Percentiles rank a stretch among this genome's conserved stretches.
Evolutionary conservation across 345 rosid genomes (phyloP).

Genomic region (Fremontodendron californicum): DNA sequence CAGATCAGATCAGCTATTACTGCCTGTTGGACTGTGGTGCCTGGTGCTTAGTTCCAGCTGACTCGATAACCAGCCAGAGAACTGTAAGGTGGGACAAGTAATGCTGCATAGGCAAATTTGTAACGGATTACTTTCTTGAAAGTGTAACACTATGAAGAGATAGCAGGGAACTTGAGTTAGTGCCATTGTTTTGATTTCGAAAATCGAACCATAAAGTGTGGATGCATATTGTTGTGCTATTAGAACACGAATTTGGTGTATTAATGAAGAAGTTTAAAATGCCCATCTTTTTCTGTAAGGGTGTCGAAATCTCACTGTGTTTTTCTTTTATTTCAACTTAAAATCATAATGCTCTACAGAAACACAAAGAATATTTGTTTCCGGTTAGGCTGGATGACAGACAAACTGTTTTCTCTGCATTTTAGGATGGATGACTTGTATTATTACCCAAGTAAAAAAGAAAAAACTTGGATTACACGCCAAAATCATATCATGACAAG

Average conservation of each 20-base stretch:
- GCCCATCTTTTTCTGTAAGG: not conserved
- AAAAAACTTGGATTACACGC: not conserved
- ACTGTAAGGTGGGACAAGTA: not conserved
- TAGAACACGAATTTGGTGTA: constrained; percentile 13
- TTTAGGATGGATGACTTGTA: not conserved
- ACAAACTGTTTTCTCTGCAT: not conserved
- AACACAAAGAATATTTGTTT: not conserved
- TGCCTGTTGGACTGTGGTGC: not conserved
- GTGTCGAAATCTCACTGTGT: not conserved
- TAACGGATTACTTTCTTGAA: constrained; percentile 15
- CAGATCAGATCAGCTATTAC: no score
- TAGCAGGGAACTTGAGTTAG: constrained; percentile 9
- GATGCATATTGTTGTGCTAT: constrained; percentile 21
- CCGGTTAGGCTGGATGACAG: not conserved
- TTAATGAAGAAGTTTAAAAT: constrained; percentile 2
- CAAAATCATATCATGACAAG: not conserved
- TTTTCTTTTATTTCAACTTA: not conserved
- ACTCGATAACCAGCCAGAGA: constrained; percentile 8
- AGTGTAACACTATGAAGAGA: constrained; percentile 36
- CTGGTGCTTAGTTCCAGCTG: constrained; percentile 4
- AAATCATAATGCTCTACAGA: not conserved
- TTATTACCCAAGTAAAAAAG: not conserved
- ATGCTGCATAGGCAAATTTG: constrained; percentile 2
- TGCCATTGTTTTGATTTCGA: constrained; percentile 20
- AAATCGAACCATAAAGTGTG: constrained; percentile 21